Conservation (phyloP, 1,284 basidiomycete species). For the Sanguinoderma infundibulare region DNA sequence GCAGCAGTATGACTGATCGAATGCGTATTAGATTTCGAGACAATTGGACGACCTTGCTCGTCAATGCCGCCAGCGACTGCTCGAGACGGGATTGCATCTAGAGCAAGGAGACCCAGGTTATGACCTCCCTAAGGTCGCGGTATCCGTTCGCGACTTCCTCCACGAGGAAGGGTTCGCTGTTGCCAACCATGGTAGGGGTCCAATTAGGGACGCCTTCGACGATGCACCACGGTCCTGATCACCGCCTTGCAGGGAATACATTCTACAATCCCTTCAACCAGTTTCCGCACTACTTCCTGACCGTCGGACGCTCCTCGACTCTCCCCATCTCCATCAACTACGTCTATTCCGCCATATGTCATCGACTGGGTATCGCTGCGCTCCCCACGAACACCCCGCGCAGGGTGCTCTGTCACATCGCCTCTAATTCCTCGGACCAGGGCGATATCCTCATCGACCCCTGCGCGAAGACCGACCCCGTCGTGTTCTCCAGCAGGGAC, state of each 20-base stretch:
- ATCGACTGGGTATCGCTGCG: slow-evolving; percentile 54
- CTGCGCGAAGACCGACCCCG: slow-evolving; percentile 30
- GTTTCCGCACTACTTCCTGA: slow-evolving; percentile 65
- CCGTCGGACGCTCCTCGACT: slow-evolving; percentile 44
- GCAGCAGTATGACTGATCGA: not conserved
- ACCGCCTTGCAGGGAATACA: not conserved
- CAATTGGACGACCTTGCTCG: slow-evolving; percentile 45
- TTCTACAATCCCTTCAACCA: slow-evolving; percentile 53
- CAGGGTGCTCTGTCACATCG: slow-evolving; percentile 43
- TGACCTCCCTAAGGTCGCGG: slow-evolving; percentile 24
- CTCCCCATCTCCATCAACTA: slow-evolving; percentile 67
- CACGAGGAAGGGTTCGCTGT: slow-evolving; percentile 27
- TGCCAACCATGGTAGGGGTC: slow-evolving; percentile 10
- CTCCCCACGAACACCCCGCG: slow-evolving; percentile 60
- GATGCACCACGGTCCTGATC: not conserved
- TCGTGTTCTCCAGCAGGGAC: slow-evolving; percentile 28
- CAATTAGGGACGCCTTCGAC: not conserved
- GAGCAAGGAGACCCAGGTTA: slow-evolving; percentile 22
- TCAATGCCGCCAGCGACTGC: slow-evolving; percentile 39
- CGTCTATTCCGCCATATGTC: slow-evolving; percentile 58
- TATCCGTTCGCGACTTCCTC: slow-evolving; percentile 26
- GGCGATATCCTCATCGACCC: slow-evolving; percentile 31
- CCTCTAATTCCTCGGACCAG: slow-evolving; percentile 11
- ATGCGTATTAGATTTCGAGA: not conserved
- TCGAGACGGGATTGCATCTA: slow-evolving; percentile 4